phyloP scores from a whole-genome alignment of 331 rosid species.

The Telfairia occidentalis region DNA sequence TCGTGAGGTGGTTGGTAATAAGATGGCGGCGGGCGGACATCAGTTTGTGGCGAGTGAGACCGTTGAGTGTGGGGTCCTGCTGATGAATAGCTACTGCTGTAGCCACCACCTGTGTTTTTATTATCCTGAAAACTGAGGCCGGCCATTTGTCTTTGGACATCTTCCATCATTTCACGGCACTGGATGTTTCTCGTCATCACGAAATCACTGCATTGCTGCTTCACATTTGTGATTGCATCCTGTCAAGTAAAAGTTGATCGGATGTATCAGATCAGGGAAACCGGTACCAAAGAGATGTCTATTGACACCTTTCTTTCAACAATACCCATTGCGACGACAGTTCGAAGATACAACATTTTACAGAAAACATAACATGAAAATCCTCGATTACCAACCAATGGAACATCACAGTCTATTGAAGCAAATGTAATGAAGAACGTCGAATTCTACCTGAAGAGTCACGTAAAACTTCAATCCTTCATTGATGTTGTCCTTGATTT shows the following conservation, averaged over 20 bases:
- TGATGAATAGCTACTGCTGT: conserved; percentile 30
- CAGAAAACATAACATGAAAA: neutral
- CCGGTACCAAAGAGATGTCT: neutral
- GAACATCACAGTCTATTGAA: neutral
- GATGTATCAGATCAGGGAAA: neutral
- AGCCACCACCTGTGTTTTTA: conserved; percentile 32
- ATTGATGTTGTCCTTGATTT: conserved; percentile 82
- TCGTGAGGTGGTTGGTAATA: conserved; percentile 61
- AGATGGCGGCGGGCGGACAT: conserved; percentile 54
- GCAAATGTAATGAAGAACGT: neutral
- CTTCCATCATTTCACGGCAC: conserved; percentile 93
- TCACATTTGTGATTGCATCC: conserved; percentile 90
- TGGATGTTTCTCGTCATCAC: conserved; percentile 95
- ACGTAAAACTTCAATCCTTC: conserved; percentile 91
- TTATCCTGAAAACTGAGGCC: conserved; percentile 83
- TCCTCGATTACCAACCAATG: neutral
- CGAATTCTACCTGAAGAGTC: conserved; percentile 56
- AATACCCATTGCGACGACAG: neutral
- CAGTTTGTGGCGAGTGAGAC: conserved; percentile 37
- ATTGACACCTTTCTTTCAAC: neutral
- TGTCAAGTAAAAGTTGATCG: conserved; percentile 19
- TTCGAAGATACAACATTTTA: neutral
- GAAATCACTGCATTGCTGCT: conserved; percentile 94
- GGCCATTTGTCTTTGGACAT: conserved; percentile 81
- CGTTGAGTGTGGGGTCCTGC: conserved; percentile 58